Evolutionary conservation across 257 asterid species (phyloP).

Genomic region (Fraxinus americana): DNA sequence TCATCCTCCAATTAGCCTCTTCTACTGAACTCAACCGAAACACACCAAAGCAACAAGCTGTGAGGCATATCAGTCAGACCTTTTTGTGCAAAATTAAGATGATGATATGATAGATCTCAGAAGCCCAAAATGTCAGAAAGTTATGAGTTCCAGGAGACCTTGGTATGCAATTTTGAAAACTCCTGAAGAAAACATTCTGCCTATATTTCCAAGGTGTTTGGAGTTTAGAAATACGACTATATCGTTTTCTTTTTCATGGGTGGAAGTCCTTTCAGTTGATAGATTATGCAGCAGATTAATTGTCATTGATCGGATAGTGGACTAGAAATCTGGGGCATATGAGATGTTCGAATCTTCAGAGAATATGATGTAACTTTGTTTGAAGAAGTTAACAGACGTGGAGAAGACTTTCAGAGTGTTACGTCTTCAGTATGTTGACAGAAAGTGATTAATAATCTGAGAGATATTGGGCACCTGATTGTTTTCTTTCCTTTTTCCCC

Average conservation of each 20-base stretch:
- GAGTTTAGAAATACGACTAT: neutral
- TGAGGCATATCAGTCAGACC: neutral
- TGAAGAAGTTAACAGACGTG: neutral
- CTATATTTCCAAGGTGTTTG: neutral
- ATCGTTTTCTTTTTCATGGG: neutral
- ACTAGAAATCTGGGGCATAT: neutral
- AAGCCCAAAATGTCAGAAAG: neutral
- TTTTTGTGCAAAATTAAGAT: neutral
- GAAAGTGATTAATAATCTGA: neutral
- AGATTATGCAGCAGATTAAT: conserved; percentile 5
- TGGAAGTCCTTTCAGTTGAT: neutral
- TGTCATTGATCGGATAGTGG: neutral
- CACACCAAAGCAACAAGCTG: neutral
- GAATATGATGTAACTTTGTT: neutral
- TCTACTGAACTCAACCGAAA: neutral
- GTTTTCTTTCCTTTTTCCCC: neutral
- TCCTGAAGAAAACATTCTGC: neutral
- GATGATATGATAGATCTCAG: neutral
- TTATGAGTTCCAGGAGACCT: neutral
- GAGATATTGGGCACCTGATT: neutral
- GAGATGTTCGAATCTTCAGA: neutral
- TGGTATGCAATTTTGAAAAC: neutral
- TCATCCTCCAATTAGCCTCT: neutral
- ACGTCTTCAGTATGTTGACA: neutral
- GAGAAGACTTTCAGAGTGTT: neutral